These are phyloP conservation scores for Dactylellina drechsleri DNA, from an alignment of 2,329 filamentous ascomycete genomes.

Conservation along the genomic window DNA sequence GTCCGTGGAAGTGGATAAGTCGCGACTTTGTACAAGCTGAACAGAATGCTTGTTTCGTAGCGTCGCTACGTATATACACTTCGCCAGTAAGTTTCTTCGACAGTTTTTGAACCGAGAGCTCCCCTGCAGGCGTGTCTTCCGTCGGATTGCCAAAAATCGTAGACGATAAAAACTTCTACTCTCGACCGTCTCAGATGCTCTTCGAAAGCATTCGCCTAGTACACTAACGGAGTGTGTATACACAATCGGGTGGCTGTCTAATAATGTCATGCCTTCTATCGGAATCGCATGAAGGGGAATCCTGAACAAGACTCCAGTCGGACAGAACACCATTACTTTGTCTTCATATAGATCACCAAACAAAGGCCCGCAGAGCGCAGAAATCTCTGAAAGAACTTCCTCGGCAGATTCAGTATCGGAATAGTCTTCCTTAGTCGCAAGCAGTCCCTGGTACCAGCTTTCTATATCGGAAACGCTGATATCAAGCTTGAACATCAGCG, in stretches of 20 bases:
- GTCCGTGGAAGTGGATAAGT: no score
- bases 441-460: not conserved
- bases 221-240: constrained; percentile 4
- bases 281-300: constrained; percentile 12
- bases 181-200: not conserved
- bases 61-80: no score
- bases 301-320: constrained; percentile 1
- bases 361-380: not conserved
- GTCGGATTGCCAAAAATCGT: no score
- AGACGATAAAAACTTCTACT: no score
- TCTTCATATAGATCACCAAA: not conserved
- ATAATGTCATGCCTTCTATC: not conserved
- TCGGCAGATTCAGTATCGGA: constrained; percentile 2
- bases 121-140: no score
- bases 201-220: constrained; percentile 1
- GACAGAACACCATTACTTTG: not conserved
- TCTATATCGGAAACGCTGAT: constrained; percentile 4
- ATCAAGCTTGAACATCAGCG: constrained; percentile 3
- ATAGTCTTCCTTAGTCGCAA: constrained; percentile 6
- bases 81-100: no score
- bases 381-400: constrained; percentile 7
- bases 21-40: no score
- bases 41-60: no score
- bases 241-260: not conserved
- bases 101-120: no score